Conservation (phyloP, 2,329 filamentous ascomycete genomes). For the Fusarium tupiense region DNA sequence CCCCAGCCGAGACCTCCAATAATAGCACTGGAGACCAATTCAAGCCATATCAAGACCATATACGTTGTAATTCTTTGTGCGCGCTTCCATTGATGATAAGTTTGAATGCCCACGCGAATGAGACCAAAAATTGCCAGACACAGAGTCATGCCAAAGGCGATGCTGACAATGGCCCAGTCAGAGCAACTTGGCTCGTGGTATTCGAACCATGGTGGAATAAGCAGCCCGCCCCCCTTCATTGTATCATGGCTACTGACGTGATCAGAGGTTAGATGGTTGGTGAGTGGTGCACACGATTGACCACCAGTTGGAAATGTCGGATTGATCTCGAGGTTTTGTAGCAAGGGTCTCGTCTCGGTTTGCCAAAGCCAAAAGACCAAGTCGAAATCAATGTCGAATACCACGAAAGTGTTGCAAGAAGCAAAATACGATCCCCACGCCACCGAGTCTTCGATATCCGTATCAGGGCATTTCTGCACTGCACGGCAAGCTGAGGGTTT, state of each 20-base stretch:
- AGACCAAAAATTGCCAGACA: conserved; percentile 49
- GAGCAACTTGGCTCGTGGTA: conserved; percentile 28
- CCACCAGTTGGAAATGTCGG: background rate
- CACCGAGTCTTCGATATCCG: conserved; percentile 9
- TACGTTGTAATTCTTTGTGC: conserved; percentile 50
- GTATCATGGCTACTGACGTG: conserved; percentile 29
- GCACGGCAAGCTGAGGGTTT: conserved; percentile 1
- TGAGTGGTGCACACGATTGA: background rate
- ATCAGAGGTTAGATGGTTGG: background rate
- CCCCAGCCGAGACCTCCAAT: conserved; percentile 51
- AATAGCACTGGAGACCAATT: conserved; percentile 47
- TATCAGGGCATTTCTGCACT: conserved; percentile 11
- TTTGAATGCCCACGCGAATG: conserved; percentile 50
- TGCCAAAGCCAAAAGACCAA: background rate
- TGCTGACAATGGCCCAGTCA: conserved; percentile 49
- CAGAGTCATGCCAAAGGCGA: conserved; percentile 51
- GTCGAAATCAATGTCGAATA: background rate
- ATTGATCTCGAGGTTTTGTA: background rate
- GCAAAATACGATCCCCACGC: conserved; percentile 8
- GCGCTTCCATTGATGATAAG: conserved; percentile 44
- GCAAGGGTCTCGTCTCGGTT: background rate
- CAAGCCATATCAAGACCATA: conserved; percentile 53
- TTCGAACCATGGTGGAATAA: conserved; percentile 42
- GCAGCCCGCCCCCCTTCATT: conserved; percentile 31
- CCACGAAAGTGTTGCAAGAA: conserved; percentile 12